Evolutionary conservation across 768 basidiomycete genomes (phyloP).

Genomic region (Glaciozyma antarctica): DNA sequence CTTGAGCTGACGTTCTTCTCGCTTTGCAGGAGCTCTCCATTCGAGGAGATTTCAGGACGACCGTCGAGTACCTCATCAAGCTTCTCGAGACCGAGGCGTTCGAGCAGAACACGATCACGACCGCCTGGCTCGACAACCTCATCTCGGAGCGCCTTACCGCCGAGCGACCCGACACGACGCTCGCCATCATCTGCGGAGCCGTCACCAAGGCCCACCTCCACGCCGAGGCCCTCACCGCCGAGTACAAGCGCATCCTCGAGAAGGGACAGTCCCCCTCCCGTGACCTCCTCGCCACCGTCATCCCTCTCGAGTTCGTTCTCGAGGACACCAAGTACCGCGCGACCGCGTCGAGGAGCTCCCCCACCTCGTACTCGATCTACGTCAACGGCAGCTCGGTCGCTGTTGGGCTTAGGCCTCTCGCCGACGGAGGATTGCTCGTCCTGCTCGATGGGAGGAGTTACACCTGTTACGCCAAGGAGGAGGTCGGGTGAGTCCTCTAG

Average conservation of each 20-base stretch:
- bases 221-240: slow-evolving; percentile 76
- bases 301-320: slow-evolving; percentile 63
- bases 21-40: slow-evolving; percentile 66
- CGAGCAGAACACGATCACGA: slow-evolving; percentile 94
- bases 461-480: slow-evolving; percentile 95
- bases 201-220: slow-evolving; percentile 89
- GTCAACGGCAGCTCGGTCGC: slow-evolving; percentile 87
- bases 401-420: slow-evolving; percentile 83
- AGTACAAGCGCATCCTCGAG: slow-evolving; percentile 90
- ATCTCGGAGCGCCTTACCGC: slow-evolving; percentile 97
- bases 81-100: slow-evolving; percentile 91
- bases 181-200: slow-evolving; percentile 92
- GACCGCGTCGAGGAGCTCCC: slow-evolving; percentile 83
- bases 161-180: slow-evolving; percentile 81
- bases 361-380: slow-evolving; percentile 83
- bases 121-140: slow-evolving; percentile 94
- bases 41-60: slow-evolving; percentile 96
- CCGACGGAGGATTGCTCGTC: slow-evolving; percentile 88
- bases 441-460: slow-evolving; percentile 88
- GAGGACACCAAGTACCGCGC: slow-evolving; percentile 91
- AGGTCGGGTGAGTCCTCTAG: slow-evolving; percentile 52
- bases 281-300: slow-evolving; percentile 86
- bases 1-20: too few species aligned
- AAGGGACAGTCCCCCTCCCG: slow-evolving; percentile 96
- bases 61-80: slow-evolving; percentile 98